Base-by-base conservation (phyloP, 2,329 filamentous ascomycete genomes). In the Apiospora pterosperma region DNA sequence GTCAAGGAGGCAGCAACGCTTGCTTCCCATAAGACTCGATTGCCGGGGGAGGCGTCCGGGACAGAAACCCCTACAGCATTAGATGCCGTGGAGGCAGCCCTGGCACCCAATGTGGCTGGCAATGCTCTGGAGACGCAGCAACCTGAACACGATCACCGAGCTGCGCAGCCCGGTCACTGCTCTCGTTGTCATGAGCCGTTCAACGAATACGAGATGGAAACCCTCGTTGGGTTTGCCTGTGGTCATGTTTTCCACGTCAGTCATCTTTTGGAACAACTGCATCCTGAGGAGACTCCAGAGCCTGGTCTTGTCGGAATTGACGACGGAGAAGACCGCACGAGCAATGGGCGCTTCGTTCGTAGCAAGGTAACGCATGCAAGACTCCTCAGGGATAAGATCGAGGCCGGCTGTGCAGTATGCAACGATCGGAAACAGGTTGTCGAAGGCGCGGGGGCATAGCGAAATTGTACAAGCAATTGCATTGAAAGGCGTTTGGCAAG, bases 341-440 rank as follows among this genome's bases (percentile, higher is more conserved):
- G 76, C 63, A 76, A 77, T 31, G 84, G 85, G 8, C 83, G 90
- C 64, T 92, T 90, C 62, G 88, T 98, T 7, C 92, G 92, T 0
- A 88, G 90, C 36, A 97, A 97, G 78, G 93, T 97, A 34, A 96
- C 92, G 68, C 92, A 93, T 74, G 93, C 94, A 42, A 86, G 93
- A 68, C 76, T 97, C 63, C 78, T 97, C 66, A 85, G 89, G 69
- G 91, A 94, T 71, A 87, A 87, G 66, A 83, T 95, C 39, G 80
- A 82, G 58, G 84, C 83, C 10, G 90, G 89, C 0, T 92, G 90
- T 77, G 86, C 88, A 0, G 79, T 89, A 21, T 90, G 88, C 71
- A 73, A 70, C 63, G 69, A 71, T 48, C 75, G 72, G 68, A 74
- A 72, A 62, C 74, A 75, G 34, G 68, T 67, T 10, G 73, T 70